Conservation (phyloP, 2,329 filamentous ascomycete species). For the Ophiostoma himal-ulmi region DNA sequence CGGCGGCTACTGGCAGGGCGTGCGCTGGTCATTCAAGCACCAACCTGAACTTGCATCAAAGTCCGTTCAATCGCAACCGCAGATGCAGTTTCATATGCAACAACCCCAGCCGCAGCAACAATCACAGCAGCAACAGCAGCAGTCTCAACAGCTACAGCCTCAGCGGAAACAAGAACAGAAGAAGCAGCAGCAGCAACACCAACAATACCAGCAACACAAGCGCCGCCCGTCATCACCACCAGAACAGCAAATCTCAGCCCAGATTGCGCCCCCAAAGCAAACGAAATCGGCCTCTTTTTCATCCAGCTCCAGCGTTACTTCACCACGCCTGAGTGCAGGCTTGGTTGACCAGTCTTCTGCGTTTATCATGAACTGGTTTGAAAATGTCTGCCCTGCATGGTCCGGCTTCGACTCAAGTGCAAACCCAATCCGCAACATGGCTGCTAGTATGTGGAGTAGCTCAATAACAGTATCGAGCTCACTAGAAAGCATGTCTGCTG, state of each 20-base stretch:
- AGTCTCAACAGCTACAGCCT: not conserved
- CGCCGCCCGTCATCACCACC: not conserved
- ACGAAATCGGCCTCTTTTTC: not conserved
- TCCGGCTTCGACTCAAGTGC: conserved; percentile 8
- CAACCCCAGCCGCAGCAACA: not conserved
- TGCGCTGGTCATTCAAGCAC: conserved; percentile 13
- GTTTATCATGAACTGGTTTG: conserved; percentile 15
- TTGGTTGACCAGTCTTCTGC: conserved; percentile 12
- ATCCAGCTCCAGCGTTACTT: not conserved
- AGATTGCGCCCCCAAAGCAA: not conserved
- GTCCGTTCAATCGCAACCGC: not conserved
- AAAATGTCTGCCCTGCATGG: conserved; percentile 14
- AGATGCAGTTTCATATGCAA: not conserved
- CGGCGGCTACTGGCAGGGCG: conserved; percentile 13
- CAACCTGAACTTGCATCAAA: conserved; percentile 7
- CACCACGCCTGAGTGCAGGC: not conserved
- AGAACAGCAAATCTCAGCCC: not conserved
- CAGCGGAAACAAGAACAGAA: not conserved
- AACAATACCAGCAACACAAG: not conserved
- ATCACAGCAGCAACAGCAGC: not conserved
- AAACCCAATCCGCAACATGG: conserved; percentile 12
- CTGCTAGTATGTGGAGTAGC: conserved; percentile 13
- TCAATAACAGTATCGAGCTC: conserved; percentile 12
- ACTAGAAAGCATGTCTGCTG: conserved; percentile 13
- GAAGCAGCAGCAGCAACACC: not conserved